Evolutionary conservation across 345 rosid genomes (phyloP), one percentile per base, ranked within the genome.

Genomic region (Gossypium thurberi): DNA sequence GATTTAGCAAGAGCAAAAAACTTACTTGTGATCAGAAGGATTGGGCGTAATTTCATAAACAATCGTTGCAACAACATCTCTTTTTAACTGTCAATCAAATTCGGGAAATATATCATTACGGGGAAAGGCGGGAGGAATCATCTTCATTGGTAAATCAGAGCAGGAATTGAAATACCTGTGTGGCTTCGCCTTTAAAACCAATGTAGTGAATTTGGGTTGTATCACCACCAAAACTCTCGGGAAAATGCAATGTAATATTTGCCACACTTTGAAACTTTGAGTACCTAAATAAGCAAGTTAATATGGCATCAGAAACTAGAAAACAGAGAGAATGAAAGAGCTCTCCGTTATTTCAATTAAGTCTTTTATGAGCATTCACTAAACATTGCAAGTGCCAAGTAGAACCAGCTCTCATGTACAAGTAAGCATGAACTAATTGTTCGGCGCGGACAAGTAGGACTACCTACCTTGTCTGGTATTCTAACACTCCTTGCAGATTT

Each of bases 21-120:
- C 93, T 86, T 90, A 94, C 97, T 91, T 94, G 90, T 94, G 98
- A 76, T 90, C 98, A 21, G 97, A 88, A 71, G 98, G 98, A 84
- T 94, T 94, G n/a, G 97, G 98, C 67, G 72, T 90, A 15, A 92
- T 79, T 87, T 94, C 98, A 80, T 94, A 94, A 23, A 94, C 97
- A 44, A 94, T 88, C 10, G 91, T 94, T 8, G 93, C 92, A 75
- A 92, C 93, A 58, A 87, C 92, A 74, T 94, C 98, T 77, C 97
- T 86, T 86, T 94, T 94, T 84, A 90, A 74, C 98, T 92, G 92
- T 80, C 46, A 51, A 28, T 28, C 25, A 28, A 17, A 50, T 17
- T 2, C 9, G 20, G 23, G 44, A 33, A 61, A 61, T 28, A 26
- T 13, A 76, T 80, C 76, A 79, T 25, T 68, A 12, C 17, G 23